Percentiles rank a stretch among this genome's conserved stretches.
phyloP scores from a whole-genome alignment of 2,329 filamentous ascomycete species.

The Fusarium chuoi region DNA sequence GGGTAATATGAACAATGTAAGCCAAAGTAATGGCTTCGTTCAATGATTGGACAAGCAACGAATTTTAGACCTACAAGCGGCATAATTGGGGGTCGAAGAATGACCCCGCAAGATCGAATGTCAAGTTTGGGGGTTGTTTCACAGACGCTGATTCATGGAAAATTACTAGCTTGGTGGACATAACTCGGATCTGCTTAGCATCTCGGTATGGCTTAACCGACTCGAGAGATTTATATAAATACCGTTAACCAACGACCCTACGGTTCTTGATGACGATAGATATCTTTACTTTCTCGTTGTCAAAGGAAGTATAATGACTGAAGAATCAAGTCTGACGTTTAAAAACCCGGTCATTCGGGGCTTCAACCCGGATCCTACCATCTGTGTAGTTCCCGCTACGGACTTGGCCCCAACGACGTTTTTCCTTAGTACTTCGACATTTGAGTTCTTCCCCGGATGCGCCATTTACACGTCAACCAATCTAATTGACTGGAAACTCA shows the following conservation, averaged over 20 bases:
- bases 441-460: conserved; percentile 71
- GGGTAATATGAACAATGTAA: neutral
- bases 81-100: neutral
- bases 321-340: conserved; percentile 35
- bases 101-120: neutral
- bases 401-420: conserved; percentile 51
- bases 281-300: neutral
- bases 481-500: conserved; percentile 63
- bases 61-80: neutral
- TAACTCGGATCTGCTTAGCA: neutral
- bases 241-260: no score
- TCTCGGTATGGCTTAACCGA: neutral
- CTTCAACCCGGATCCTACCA: conserved; percentile 71
- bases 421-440: conserved; percentile 70
- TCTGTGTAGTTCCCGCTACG: conserved; percentile 51
- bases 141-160: conserved; percentile 11
- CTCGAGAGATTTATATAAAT: neutral
- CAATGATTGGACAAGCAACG: neutral
- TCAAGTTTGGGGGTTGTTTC: neutral
- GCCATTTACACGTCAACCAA: conserved; percentile 68
- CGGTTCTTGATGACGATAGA: neutral
- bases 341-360: conserved; percentile 66
- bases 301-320: neutral
- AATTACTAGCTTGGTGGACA: neutral
- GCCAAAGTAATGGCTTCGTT: neutral